Conservation (phyloP, 2,329 filamentous ascomycete species). For the Fusarium falciforme region DNA sequence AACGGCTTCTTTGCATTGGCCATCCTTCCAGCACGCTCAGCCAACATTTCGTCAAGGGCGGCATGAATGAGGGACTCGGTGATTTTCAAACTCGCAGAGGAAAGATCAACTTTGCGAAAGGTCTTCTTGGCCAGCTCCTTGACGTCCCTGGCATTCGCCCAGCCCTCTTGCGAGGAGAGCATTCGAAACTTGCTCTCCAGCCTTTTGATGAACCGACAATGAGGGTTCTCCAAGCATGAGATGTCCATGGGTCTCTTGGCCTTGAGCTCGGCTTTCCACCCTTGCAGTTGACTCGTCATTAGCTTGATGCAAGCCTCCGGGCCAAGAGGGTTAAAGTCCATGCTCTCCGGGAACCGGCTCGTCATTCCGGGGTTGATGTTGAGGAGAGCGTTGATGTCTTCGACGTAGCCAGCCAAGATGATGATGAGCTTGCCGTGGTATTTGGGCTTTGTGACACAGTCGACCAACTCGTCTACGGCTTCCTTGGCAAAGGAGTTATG, state of each 20-base stretch:
- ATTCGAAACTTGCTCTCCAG: slow-evolving; percentile 48
- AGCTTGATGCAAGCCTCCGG: slow-evolving; percentile 54
- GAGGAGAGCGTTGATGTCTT: slow-evolving; percentile 74
- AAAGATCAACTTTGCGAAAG: slow-evolving; percentile 51
- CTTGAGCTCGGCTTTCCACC: slow-evolving; percentile 39
- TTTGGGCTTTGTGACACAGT: slow-evolving; percentile 63
- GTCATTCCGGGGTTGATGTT: slow-evolving; percentile 70
- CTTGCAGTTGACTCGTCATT: slow-evolving; percentile 53
- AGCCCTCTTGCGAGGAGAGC: slow-evolving; percentile 59
- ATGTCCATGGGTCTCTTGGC: slow-evolving; percentile 39
- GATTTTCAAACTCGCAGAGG: slow-evolving; percentile 17
- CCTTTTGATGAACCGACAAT: slow-evolving; percentile 1
- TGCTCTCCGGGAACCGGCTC: slow-evolving; percentile 71
- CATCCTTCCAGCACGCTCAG: slow-evolving; percentile 21
- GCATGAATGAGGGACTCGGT: slow-evolving; percentile 20
- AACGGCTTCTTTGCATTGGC: slow-evolving; percentile 13
- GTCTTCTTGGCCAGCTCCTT: slow-evolving; percentile 63
- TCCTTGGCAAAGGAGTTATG: slow-evolving; percentile 68
- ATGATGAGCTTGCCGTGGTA: slow-evolving; percentile 71
- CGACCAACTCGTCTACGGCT: slow-evolving; percentile 65
- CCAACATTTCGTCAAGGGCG: slow-evolving; percentile 41
- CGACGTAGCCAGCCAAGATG: slow-evolving; percentile 76
- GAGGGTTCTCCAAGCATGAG: slow-evolving; percentile 39
- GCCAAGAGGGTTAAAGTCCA: slow-evolving; percentile 64
- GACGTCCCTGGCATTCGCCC: slow-evolving; percentile 74